Percentiles rank a stretch among this genome's conserved stretches.
phyloP scores from a whole-genome alignment of 177 flowering plant genomes.

The Telopea speciosissima region DNA sequence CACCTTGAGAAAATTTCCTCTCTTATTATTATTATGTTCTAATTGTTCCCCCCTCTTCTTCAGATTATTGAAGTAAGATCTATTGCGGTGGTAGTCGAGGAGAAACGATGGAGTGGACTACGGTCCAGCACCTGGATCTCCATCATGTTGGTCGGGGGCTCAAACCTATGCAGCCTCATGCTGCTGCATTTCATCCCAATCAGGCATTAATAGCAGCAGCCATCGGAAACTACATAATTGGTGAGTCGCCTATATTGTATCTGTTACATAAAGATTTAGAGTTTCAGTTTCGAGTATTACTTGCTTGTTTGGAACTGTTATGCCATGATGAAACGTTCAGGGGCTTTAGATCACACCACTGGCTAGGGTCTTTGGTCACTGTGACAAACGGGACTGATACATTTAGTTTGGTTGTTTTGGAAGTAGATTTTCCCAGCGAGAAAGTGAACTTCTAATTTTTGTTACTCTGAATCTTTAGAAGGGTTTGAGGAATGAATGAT shows the following conservation, averaged over 20 bases:
- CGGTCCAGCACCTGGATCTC: slow-evolving; percentile 96
- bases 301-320: neutral
- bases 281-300: neutral
- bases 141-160: slow-evolving; percentile 67
- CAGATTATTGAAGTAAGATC: slow-evolving; percentile 5
- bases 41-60: no score
- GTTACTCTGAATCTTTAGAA: no score
- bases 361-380: no score
- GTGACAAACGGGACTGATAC: no score
- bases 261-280: neutral
- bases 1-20: no score
- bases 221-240: slow-evolving; percentile 67
- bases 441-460: no score
- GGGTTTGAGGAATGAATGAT: no score
- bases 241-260: slow-evolving; percentile 22
- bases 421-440: no score
- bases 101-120: slow-evolving; percentile 85
- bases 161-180: slow-evolving; percentile 86
- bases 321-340: no score
- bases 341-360: no score
- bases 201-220: slow-evolving; percentile 84
- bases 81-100: neutral
- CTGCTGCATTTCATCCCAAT: slow-evolving; percentile 84
- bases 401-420: no score
- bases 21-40: no score